Evolutionary conservation across 345 rosid genomes (phyloP), one percentile per base, ranked within the genome.

Genomic region (Eucalyptus polyanthemos): DNA sequence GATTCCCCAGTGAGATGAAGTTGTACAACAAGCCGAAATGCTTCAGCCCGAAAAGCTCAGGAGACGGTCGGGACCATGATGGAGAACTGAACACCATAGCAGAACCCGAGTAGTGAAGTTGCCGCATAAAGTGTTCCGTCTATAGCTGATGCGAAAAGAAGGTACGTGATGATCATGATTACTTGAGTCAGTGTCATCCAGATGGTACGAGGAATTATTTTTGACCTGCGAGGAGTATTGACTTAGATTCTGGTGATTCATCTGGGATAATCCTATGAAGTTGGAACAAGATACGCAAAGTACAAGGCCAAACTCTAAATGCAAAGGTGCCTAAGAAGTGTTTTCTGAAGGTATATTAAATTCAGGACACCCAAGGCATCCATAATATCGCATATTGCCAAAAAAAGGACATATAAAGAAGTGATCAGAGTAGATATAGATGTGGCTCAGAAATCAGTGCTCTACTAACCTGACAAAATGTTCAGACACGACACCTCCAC

Each of bases 21-120:
- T 92, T 94, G 92, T 88, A 93, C 86, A 95, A 86, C 86, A 95
- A 40, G 24, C 97, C 95, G 40, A 95, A 94, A 89, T 93, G 95
- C 90, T 94, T 93, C 91, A 94, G 91, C 42, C 95, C 96, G 5
- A 95, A 95, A 80, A 94, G 95, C 94, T 94, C 95, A n/a, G 3
- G 97, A 94, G 80, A 94, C 96, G 5, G 95, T 95, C 9, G 96
- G 96, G 80, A 94, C 90, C 97, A 94, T 94, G 86, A 94, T 86
- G 22, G 95, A 93, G 91, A 94, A 93, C 83, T 94, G 96, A 88
- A 94, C 95, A 19, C 97, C 96, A 19, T 91, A 94, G 92, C 96
- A 95, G 88, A 94, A 88, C 19, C 97, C 97, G 11, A 95, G 95
- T 50, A 93, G 89, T 60, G 95, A 94, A 89, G 93, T 95, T 86